Evolutionary conservation across 305 asterid species (phyloP).

Genomic region (Fraxinus nigra): DNA sequence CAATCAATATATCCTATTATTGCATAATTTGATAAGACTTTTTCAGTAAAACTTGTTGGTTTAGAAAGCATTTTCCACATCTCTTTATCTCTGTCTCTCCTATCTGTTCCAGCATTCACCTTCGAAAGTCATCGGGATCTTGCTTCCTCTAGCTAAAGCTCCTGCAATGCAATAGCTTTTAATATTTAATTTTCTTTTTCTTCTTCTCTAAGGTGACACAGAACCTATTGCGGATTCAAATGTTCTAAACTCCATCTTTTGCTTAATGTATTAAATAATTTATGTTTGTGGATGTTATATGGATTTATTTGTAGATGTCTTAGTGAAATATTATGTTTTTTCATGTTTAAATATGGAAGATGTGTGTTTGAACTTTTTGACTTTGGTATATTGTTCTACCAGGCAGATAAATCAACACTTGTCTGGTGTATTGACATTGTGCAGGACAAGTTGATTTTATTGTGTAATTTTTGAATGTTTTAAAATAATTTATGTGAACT

Average conservation of each 20-base stretch:
- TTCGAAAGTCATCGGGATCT: background rate
- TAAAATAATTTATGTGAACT: background rate
- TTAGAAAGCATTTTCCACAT: background rate
- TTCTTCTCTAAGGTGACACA: background rate
- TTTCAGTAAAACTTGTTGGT: background rate
- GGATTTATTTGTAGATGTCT: background rate
- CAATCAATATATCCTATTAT: background rate
- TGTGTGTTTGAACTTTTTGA: background rate
- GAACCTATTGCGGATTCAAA: background rate
- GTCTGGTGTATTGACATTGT: background rate
- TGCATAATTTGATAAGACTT: background rate
- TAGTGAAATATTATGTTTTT: background rate
- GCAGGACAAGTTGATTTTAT: background rate
- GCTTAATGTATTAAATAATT: background rate
- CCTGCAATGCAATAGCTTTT: background rate
- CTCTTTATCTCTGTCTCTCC: background rate
- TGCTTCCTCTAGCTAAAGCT: conserved; percentile 5
- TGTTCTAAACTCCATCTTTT: background rate
- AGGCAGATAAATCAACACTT: conserved; percentile 1
- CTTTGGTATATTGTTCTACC: background rate
- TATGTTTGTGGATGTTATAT: background rate
- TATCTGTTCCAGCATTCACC: background rate
- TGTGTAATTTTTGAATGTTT: conserved; percentile 1
- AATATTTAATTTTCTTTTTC: background rate
- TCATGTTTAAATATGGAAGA: background rate